Conservation (phyloP, 805 yeast genomes). For the Yarrowia sp. region DNA sequence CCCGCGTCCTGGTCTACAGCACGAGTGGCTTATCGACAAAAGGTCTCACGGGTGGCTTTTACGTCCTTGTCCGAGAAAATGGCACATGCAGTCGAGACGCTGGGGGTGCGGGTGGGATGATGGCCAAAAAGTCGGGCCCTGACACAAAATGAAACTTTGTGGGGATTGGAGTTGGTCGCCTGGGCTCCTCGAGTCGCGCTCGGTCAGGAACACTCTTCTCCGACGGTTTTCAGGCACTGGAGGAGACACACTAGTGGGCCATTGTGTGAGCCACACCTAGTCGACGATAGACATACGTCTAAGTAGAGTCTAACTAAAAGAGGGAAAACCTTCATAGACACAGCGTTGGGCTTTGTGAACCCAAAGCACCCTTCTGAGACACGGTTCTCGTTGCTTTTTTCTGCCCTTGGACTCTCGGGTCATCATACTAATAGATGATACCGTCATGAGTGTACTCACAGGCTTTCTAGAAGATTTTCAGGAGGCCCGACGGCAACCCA, state of each 20-base stretch:
- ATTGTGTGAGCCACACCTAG: no score
- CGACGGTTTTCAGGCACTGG: no score
- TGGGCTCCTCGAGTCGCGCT: not conserved
- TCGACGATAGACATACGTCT: not conserved
- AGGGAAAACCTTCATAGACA: not conserved
- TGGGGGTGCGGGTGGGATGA: not conserved
- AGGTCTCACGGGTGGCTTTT: not conserved
- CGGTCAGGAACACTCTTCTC: not conserved
- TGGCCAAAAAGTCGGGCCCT: no score
- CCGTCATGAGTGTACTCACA: slow-evolving; percentile 2
- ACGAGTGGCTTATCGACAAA: not conserved
- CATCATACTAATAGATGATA: not conserved
- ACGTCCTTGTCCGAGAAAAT: slow-evolving; percentile 28
- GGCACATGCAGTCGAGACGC: slow-evolving; percentile 5
- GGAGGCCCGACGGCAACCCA: slow-evolving; percentile 13
- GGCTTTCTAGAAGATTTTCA: slow-evolving; percentile 9
- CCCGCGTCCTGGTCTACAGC: not conserved
- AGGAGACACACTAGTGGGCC: no score
- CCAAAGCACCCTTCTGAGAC: not conserved
- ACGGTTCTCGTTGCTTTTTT: not conserved
- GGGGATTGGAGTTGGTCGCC: not conserved
- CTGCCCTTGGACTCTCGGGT: no score
- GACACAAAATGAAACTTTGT: not conserved
- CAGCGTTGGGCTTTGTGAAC: slow-evolving; percentile 5
- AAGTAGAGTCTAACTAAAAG: slow-evolving; percentile 19